Conservation (phyloP, 768 basidiomycete genomes). For the Russula sp. region DNA sequence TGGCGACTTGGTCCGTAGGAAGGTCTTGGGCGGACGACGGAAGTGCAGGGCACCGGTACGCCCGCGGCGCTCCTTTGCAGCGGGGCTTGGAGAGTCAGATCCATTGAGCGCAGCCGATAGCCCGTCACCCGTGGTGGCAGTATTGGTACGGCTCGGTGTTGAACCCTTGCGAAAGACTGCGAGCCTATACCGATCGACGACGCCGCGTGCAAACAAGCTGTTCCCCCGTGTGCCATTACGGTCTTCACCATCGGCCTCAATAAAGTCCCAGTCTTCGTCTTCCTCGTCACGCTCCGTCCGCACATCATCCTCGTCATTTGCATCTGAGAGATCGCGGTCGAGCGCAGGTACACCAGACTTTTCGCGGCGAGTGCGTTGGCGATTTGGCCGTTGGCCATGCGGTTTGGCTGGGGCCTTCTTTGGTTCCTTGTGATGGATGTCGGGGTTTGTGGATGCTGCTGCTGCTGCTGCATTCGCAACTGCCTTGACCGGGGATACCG, state of each 20-base stretch:
- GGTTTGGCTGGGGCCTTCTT: constrained; percentile 14
- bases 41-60: constrained; percentile 62
- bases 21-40: constrained; percentile 63
- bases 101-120: constrained; percentile 28
- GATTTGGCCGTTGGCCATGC: constrained; percentile 22
- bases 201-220: constrained; percentile 84
- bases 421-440: constrained; percentile 16
- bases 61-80: constrained; percentile 57
- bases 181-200: constrained; percentile 80
- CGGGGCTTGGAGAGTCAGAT: constrained; percentile 39
- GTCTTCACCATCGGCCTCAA: constrained; percentile 76
- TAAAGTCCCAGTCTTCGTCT: constrained; percentile 89
- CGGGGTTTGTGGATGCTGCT: constrained; percentile 12
- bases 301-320: constrained; percentile 37
- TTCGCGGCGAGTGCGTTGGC: constrained; percentile 50
- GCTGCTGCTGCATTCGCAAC: constrained; percentile 13
- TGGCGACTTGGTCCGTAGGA: constrained; percentile 67
- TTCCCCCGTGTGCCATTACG: constrained; percentile 72
- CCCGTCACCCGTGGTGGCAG: constrained; percentile 49
- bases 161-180: constrained; percentile 82
- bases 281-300: constrained; percentile 47
- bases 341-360: constrained; percentile 79
- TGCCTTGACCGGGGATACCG: constrained; percentile 10
- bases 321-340: constrained; percentile 62
- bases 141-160: constrained; percentile 49